Conservation (phyloP, 2,329 filamentous ascomycete genomes). For the Kalaharituber pfeilii region DNA sequence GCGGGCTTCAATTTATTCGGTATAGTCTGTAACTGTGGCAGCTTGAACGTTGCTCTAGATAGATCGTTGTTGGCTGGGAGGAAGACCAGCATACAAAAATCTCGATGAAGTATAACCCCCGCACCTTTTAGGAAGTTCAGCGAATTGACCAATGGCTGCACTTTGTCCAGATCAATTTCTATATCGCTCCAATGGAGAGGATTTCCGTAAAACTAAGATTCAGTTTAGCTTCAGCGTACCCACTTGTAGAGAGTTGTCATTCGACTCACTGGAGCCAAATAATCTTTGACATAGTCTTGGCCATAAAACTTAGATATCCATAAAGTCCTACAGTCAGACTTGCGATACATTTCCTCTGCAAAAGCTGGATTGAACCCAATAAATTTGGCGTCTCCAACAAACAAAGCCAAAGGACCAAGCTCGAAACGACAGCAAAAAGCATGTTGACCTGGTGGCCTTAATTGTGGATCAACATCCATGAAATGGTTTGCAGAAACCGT, state of each 20-base stretch:
- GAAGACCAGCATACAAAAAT: constrained; percentile 19
- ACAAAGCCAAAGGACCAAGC: constrained; percentile 1
- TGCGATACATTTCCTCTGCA: constrained; percentile 9
- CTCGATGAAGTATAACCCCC: constrained; percentile 16
- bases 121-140: constrained; percentile 17
- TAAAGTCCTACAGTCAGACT: neutral
- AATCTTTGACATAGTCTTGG: constrained; percentile 11
- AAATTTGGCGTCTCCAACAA: constrained; percentile 13
- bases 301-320: constrained; percentile 17
- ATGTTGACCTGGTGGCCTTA: neutral
- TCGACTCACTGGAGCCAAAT: constrained; percentile 15
- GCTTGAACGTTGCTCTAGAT: constrained; percentile 13
- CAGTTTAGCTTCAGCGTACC: neutral
- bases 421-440: constrained; percentile 13
- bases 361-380: constrained; percentile 15
- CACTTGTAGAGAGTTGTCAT: neutral
- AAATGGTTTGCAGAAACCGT: neutral
- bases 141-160: constrained; percentile 10
- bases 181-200: constrained; percentile 17
- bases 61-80: constrained; percentile 18
- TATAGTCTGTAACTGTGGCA: constrained; percentile 5
- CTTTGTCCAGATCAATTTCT: constrained; percentile 11
- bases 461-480: neutral
- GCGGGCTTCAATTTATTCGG: constrained; percentile 7
- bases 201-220: constrained; percentile 12